phyloP scores from a whole-genome alignment of 495 filamentous ascomycete species.

The Penicillium diatomitis region DNA sequence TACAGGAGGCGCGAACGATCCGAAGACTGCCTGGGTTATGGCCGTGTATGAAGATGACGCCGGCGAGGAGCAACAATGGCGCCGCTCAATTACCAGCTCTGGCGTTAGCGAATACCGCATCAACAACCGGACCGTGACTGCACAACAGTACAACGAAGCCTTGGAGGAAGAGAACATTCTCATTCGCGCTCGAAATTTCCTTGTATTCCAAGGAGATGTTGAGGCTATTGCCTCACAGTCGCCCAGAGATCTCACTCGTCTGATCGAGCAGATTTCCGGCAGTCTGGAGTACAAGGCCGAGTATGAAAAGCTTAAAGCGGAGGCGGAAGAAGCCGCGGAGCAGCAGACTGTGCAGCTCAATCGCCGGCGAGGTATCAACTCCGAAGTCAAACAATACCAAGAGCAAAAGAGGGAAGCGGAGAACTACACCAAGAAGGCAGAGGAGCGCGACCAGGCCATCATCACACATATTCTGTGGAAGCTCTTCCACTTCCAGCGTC shows the following conservation, averaged over 20 bases:
- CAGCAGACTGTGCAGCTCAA: constrained; percentile 80
- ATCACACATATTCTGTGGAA: constrained; percentile 97
- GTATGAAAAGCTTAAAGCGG: constrained; percentile 79
- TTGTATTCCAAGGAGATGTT: constrained; percentile 97
- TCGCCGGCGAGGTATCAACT: constrained; percentile 87
- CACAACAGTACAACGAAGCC: constrained; percentile 86
- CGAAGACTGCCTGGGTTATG: constrained; percentile 95
- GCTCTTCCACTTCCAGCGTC: constrained; percentile 85
- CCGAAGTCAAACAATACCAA: constrained; percentile 93
- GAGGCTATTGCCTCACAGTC: constrained; percentile 95
- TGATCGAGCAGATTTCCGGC: constrained; percentile 97
- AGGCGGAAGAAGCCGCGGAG: constrained; percentile 78
- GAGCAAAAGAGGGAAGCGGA: constrained; percentile 97
- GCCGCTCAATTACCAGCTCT: constrained; percentile 79
- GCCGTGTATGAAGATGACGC: constrained; percentile 98
- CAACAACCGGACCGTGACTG: constrained; percentile 81
- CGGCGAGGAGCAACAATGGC: constrained; percentile 92
- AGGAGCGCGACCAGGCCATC: constrained; percentile 84
- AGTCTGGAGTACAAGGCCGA: constrained; percentile 93
- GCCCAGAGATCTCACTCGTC: constrained; percentile 81
- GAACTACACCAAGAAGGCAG: constrained; percentile 75
- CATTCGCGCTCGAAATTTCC: constrained; percentile 95
- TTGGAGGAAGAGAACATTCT: constrained; percentile 92
- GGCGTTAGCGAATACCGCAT: constrained; percentile 94
- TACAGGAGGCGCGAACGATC: constrained; percentile 56